Percentiles rank a stretch among this genome's conserved stretches.
These are phyloP conservation scores for Lactarius sanguifluus DNA, from an alignment of 768 basidiomycete species.

Conservation along the genomic window DNA sequence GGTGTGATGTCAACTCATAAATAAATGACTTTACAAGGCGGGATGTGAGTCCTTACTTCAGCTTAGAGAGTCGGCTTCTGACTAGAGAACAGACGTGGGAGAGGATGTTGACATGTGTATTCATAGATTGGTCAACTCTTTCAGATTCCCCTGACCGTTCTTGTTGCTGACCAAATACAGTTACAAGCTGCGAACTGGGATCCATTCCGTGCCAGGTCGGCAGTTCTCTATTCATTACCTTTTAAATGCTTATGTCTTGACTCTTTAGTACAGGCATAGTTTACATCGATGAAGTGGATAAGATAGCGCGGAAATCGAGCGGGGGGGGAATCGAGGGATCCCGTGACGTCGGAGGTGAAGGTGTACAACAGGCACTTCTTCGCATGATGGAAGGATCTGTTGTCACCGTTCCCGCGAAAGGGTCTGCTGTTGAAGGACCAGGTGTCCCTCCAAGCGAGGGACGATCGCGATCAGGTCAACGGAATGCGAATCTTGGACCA, in stretches of 20 bases:
- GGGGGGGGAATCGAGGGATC: conserved; percentile 63
- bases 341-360: conserved; percentile 92
- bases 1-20: conserved; percentile 4
- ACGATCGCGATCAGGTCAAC: conserved; percentile 51
- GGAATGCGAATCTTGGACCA: conserved; percentile 41
- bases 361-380: conserved; percentile 90
- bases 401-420: conserved; percentile 79
- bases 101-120: conserved; percentile 95
- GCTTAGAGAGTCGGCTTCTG: conserved; percentile 8
- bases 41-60: conserved; percentile 54
- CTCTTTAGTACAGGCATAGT: conserved; percentile 81
- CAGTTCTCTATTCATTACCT: conserved; percentile 2
- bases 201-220: conserved; percentile 76
- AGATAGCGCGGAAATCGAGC: conserved; percentile 67
- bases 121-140: conserved; percentile 65
- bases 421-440: conserved; percentile 47
- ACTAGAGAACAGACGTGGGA: conserved; percentile 67
- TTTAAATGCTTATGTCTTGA: conserved; percentile 15
- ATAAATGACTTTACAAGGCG: conserved; percentile 44
- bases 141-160: conserved; percentile 1
- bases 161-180: conserved; percentile 39
- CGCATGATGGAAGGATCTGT: conserved; percentile 93
- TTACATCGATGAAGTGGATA: conserved; percentile 96
- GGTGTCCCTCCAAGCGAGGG: conserved; percentile 47
- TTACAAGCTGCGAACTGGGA: conserved; percentile 91